Evolutionary conservation across 2,329 filamentous ascomycete species (phyloP), one percentile per base, ranked within the genome.

Genomic region (Fusarium staphyleae): DNA sequence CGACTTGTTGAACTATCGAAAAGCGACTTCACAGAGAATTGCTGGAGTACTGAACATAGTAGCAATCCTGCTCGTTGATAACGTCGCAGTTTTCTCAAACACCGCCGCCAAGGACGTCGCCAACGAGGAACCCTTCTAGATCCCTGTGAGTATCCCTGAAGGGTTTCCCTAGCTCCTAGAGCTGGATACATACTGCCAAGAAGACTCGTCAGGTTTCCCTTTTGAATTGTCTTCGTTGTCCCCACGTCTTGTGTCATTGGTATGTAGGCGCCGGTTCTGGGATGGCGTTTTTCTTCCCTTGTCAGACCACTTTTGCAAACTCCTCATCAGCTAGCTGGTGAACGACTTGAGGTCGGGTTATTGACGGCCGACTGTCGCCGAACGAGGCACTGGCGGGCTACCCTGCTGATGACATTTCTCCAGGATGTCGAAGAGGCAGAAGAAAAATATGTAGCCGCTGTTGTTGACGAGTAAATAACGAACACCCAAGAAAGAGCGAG

Each of bases 151-250:
- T 39, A 56, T 52, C 42, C 56, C 28, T 53, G 55, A 48, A 11
- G 45, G 13, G 14, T 33, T 35, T 43, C 29, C 36, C 36, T 30
- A 34, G 35, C 37, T 36, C 52, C 44, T 48, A 53, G 30, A 51
- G 47, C 53, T 54, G 52, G 63, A 51, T 55, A 56, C 48, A 51
- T 55, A 56, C 48, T 11, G 51, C 52, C 52, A 66, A 66, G 55
- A 34, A 52, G 39, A 29, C 44, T 39, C 42, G 22, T 48, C 41
- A 51, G 24, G 41, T 55, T 58, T 60, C 52, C 49, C 18, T 40
- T 41, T 63, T 35, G 33, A 28, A 33, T 16, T 30, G 42, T 42
- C 43, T 22, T 46, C 32, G 24, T 50, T 19, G 11, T 19, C 8
- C 32, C 43, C 48, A 37, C 33, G 41, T 30, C 33, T 28, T 43